A percentile compares a stretch with the other conserved stretches of the same genome.
These are phyloP conservation scores for Rhizomucor pusillus DNA, from an alignment of 371 early-diverging fungal species.

Conservation along the genomic window DNA sequence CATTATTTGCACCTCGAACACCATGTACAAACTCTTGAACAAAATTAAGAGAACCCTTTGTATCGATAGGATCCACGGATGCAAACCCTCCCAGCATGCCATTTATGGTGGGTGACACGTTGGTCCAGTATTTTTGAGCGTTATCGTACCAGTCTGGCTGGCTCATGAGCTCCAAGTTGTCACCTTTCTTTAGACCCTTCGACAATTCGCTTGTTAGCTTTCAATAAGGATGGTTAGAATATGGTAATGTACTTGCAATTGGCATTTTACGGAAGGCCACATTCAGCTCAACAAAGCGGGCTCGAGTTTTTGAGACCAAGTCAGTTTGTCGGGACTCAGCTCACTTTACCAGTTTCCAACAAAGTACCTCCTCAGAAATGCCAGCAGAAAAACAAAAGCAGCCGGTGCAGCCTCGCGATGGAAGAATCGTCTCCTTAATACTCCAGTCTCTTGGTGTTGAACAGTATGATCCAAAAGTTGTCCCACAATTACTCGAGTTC, in stretches of 20 bases:
- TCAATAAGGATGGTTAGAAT: too few species aligned
- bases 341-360: too few species aligned
- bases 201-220: not conserved
- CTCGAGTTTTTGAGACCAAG: too few species aligned
- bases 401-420: slow-evolving; percentile 75
- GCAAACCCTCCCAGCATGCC: slow-evolving; percentile 92
- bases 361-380: not conserved
- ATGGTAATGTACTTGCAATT: too few species aligned
- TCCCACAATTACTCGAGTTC: slow-evolving; percentile 96
- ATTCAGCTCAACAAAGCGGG: too few species aligned
- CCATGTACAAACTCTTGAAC: slow-evolving; percentile 57
- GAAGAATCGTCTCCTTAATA: slow-evolving; percentile 90
- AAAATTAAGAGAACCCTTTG: slow-evolving; percentile 68
- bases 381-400: slow-evolving; percentile 19
- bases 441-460: slow-evolving; percentile 90
- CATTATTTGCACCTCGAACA: slow-evolving; percentile 22
- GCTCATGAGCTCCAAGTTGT: slow-evolving; percentile 25
- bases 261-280: too few species aligned
- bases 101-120: slow-evolving; percentile 69
- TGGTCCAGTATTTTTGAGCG: slow-evolving; percentile 87
- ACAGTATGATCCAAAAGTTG: slow-evolving; percentile 96
- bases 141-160: slow-evolving; percentile 76
- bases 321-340: too few species aligned
- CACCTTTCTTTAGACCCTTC: slow-evolving; percentile 21
- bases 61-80: slow-evolving; percentile 70